Conservation (phyloP, 306 rosid genomes). For the Glycine soja region DNA sequence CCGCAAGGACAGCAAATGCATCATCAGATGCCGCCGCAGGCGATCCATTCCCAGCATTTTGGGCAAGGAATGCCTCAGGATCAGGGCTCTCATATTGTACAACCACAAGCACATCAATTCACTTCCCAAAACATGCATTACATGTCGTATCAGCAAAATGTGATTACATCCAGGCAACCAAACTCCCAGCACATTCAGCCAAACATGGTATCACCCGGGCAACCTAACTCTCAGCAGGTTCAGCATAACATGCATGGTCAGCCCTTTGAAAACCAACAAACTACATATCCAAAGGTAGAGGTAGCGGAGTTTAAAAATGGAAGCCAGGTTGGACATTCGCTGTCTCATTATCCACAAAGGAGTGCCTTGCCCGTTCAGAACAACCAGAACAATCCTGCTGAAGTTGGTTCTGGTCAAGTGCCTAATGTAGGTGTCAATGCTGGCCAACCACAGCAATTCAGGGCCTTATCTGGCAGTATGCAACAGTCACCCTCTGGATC, state of each 20-base stretch:
- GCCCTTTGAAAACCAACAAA: slow-evolving; percentile 66
- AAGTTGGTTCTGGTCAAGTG: slow-evolving; percentile 61
- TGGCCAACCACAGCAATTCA: slow-evolving; percentile 69
- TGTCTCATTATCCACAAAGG: slow-evolving; percentile 74
- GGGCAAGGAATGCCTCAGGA: slow-evolving; percentile 68
- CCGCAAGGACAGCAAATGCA: slow-evolving; percentile 69
- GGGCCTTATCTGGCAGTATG: slow-evolving; percentile 59
- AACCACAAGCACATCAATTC: slow-evolving; percentile 71
- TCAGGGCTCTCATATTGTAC: slow-evolving; percentile 62
- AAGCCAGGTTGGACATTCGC: slow-evolving; percentile 75
- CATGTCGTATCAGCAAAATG: slow-evolving; percentile 72
- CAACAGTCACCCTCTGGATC: slow-evolving; percentile 70
- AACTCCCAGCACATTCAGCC: slow-evolving; percentile 68
- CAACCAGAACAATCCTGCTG: slow-evolving; percentile 62
- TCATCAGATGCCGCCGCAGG: slow-evolving; percentile 64
- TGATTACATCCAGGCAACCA: slow-evolving; percentile 65
- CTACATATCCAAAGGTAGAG: slow-evolving; percentile 57
- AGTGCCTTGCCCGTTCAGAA: slow-evolving; percentile 64
- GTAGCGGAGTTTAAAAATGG: slow-evolving; percentile 74
- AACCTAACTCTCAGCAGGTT: slow-evolving; percentile 64
- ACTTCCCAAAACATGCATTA: slow-evolving; percentile 70
- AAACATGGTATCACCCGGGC: slow-evolving; percentile 63
- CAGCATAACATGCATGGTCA: slow-evolving; percentile 66
- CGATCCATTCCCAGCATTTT: slow-evolving; percentile 59
- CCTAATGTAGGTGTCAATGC: slow-evolving; percentile 65